A percentile compares a stretch with the other conserved stretches of the same genome.
These are phyloP conservation scores for Cylindrotheca fusiformis DNA, from an alignment of 108 stramenopile genomes.

Conservation along the genomic window DNA sequence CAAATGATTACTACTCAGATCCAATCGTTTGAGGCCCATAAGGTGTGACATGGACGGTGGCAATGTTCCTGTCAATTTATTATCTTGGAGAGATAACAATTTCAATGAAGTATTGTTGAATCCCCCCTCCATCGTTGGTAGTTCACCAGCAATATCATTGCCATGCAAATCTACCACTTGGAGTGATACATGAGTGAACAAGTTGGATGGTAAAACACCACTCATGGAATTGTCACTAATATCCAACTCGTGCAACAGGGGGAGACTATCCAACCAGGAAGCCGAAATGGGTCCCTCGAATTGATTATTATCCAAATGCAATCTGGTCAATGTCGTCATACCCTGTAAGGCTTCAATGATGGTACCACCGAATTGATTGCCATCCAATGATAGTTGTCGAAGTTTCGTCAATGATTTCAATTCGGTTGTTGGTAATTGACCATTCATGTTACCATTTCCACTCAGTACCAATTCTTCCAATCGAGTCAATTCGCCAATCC, in stretches of 20 bases:
- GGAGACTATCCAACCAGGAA: not conserved
- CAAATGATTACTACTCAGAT: not conserved
- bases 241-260: not conserved
- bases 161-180: not conserved
- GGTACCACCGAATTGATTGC: not conserved
- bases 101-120: not conserved
- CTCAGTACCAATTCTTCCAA: not conserved
- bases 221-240: not conserved
- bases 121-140: not conserved
- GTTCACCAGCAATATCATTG: not conserved
- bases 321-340: not conserved
- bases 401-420: not conserved
- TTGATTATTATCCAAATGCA: slow-evolving; percentile 6
- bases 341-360: not conserved
- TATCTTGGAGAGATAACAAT: slow-evolving; percentile 1
- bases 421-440: not conserved
- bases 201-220: not conserved
- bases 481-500: not conserved
- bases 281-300: not conserved
- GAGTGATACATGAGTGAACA: not conserved
- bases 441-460: not conserved
- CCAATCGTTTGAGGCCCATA: not conserved
- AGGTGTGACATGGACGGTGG: not conserved
- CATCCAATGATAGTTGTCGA: not conserved
- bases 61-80: not conserved